A percentile compares a stretch with the other conserved stretches of the same genome.
These are phyloP conservation scores for Jimgerdemannia flammicorona DNA, from an alignment of 192 early-diverging fungal species.

Conservation along the genomic window DNA sequence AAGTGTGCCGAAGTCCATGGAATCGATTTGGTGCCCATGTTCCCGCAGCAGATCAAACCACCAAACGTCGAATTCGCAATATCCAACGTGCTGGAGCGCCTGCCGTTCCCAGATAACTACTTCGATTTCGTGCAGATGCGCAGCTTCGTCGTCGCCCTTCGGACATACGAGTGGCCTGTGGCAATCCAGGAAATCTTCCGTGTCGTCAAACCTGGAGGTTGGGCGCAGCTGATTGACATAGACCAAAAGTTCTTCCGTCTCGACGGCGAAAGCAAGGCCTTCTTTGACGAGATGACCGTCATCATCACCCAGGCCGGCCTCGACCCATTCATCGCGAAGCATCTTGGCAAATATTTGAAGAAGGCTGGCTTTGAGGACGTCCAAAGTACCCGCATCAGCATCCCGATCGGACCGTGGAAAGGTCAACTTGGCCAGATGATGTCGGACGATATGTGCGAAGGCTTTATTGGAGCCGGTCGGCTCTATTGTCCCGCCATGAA, in stretches of 20 bases:
- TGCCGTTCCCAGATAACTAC: conserved; percentile 23
- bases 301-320: background rate
- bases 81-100: conserved; percentile 15
- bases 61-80: conserved; percentile 16
- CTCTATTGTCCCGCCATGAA: background rate
- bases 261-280: background rate
- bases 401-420: background rate
- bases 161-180: conserved; percentile 7
- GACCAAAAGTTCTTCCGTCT: background rate
- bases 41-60: conserved; percentile 1
- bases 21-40: background rate
- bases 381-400: background rate
- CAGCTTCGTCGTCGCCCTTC: conserved; percentile 12
- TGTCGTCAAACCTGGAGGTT: conserved; percentile 16
- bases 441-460: background rate
- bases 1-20: background rate
- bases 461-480: background rate
- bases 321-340: background rate
- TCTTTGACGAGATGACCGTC: background rate
- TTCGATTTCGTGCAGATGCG: conserved; percentile 27
- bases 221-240: background rate
- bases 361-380: background rate
- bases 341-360: background rate
- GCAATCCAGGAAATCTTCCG: conserved; percentile 6
- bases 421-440: background rate